Evolutionary conservation across 2,329 filamentous ascomycete species (phyloP).

Genomic region (Phyllosticta citriasiana): DNA sequence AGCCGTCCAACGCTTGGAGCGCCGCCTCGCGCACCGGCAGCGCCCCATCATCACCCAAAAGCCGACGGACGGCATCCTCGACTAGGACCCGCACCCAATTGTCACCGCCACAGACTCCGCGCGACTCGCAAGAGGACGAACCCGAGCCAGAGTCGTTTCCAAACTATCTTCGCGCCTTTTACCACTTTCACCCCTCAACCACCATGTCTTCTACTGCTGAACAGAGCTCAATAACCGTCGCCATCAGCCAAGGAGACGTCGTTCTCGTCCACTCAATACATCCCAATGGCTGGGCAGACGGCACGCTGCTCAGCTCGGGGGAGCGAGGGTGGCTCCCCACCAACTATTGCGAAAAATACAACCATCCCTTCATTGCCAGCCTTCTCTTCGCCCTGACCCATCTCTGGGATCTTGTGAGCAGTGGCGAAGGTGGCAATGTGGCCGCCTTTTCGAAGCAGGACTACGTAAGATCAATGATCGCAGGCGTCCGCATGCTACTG

Average conservation of each 20-base stretch:
- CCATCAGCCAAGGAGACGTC: constrained; percentile 82
- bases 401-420: constrained; percentile 83
- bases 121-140: constrained; percentile 48
- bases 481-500: constrained; percentile 80
- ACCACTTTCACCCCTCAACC: constrained; percentile 75
- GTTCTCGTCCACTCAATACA: constrained; percentile 94
- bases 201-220: constrained; percentile 69
- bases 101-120: constrained; percentile 68
- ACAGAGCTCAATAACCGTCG: constrained; percentile 58
- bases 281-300: constrained; percentile 97
- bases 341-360: constrained; percentile 95
- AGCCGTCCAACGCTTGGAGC: constrained; percentile 8
- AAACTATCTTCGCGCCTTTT: constrained; percentile 90
- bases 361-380: constrained; percentile 75
- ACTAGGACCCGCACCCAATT: constrained; percentile 43
- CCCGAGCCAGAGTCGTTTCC: constrained; percentile 58
- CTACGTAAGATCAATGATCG: constrained; percentile 88
- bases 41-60: constrained; percentile 4
- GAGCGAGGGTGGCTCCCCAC: constrained; percentile 92
- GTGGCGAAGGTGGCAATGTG: constrained; percentile 63
- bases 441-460: constrained; percentile 83
- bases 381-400: constrained; percentile 78
- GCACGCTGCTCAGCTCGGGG: constrained; percentile 76
- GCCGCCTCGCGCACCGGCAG: background rate
- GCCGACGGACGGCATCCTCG: background rate